A percentile compares a stretch with the other conserved stretches of the same genome.
Evolutionary conservation across 2,329 filamentous ascomycete genomes (phyloP).

Genomic region (Pestalotiopsis sp.): DNA sequence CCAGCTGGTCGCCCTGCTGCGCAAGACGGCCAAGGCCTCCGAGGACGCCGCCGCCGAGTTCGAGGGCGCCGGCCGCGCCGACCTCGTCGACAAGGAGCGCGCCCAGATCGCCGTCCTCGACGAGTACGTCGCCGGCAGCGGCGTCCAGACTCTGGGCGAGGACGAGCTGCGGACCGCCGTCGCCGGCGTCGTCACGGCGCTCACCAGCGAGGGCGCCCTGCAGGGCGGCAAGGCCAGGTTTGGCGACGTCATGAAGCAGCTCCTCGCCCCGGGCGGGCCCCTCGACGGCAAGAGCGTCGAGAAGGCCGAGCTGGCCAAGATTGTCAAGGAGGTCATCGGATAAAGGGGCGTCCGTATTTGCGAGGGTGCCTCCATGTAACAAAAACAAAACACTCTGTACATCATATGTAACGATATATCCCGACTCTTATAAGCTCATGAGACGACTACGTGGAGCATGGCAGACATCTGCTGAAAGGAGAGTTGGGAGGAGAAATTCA

Average conservation of each 20-base stretch:
- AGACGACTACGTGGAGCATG: neutral
- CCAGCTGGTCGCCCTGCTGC: conserved; percentile 68
- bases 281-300: conserved; percentile 68
- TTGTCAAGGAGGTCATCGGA: conserved; percentile 56
- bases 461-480: too few species aligned
- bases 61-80: conserved; percentile 62
- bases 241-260: conserved; percentile 65
- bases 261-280: conserved; percentile 51
- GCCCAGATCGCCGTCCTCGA: conserved; percentile 66
- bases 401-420: neutral
- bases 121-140: conserved; percentile 63
- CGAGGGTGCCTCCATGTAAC: neutral
- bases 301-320: conserved; percentile 59
- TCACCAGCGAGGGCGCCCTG: conserved; percentile 47
- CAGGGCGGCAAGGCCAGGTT: conserved; percentile 46
- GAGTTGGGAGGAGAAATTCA: too few species aligned
- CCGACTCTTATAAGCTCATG: neutral
- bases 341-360: neutral
- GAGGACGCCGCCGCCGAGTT: conserved; percentile 67
- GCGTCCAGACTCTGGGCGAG: conserved; percentile 59
- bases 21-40: conserved; percentile 61
- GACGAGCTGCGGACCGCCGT: conserved; percentile 62
- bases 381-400: neutral
- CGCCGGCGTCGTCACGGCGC: conserved; percentile 50
- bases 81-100: conserved; percentile 72